These are phyloP conservation scores for Podospora sp. DNA, from an alignment of 495 filamentous ascomycete species.

Conservation along the genomic window DNA sequence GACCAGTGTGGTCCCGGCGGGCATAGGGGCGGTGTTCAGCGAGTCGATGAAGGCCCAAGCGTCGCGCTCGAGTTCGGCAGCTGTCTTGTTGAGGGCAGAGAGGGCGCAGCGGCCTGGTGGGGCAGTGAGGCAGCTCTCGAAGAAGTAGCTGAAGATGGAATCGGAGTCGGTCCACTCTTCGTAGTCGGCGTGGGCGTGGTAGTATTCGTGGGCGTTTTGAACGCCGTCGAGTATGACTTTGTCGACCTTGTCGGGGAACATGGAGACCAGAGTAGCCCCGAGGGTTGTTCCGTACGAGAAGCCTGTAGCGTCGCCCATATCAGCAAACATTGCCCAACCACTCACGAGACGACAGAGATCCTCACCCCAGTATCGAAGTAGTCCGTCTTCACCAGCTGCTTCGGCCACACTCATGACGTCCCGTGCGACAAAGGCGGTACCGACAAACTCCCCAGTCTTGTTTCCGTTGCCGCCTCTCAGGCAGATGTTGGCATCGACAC, in stretches of 20 bases:
- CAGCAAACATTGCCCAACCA: too few species aligned
- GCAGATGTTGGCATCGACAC: constrained; percentile 25
- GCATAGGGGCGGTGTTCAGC: constrained; percentile 34
- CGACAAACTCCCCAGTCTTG: constrained; percentile 33
- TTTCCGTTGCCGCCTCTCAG: constrained; percentile 26
- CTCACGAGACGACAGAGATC: not conserved
- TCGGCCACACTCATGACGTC: constrained; percentile 50
- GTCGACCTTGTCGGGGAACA: constrained; percentile 49
- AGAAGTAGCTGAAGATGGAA: constrained; percentile 36
- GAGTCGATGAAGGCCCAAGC: constrained; percentile 34
- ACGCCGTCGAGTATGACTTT: constrained; percentile 49
- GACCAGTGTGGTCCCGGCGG: constrained; percentile 23
- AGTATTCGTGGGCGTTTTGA: constrained; percentile 45
- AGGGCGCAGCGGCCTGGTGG: constrained; percentile 2
- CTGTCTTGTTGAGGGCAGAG: constrained; percentile 34
- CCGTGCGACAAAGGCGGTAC: constrained; percentile 44
- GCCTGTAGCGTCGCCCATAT: constrained; percentile 20
- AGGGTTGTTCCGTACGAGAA: constrained; percentile 49
- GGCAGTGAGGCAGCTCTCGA: constrained; percentile 28
- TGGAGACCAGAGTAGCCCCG: constrained; percentile 43
- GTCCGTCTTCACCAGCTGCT: constrained; percentile 46
- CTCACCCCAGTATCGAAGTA: constrained; percentile 52
- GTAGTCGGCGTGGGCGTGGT: constrained; percentile 16
- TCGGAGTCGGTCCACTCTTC: constrained; percentile 39
- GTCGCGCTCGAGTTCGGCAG: constrained; percentile 36